These are phyloP conservation scores for Lagenaria siceraria DNA, from an alignment of 306 rosid species.

Conservation along the genomic window DNA sequence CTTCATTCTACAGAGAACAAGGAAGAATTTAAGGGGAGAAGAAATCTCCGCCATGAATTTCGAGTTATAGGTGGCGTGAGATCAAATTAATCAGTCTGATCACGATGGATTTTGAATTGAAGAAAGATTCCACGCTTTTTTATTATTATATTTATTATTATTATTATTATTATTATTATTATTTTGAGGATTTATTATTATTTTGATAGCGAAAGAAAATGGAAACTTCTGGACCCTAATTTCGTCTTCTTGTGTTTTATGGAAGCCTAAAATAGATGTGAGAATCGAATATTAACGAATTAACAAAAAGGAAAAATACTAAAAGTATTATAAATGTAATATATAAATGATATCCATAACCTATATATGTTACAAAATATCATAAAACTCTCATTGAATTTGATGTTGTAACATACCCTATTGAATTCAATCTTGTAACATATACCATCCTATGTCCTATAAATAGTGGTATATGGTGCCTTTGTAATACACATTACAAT, in stretches of 20 bases:
- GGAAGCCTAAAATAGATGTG: background rate
- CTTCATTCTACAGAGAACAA: background rate
- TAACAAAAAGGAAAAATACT: background rate
- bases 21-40: background rate
- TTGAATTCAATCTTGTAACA: too few species aligned
- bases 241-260: background rate
- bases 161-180: too few species aligned
- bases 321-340: too few species aligned
- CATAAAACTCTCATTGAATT: too few species aligned
- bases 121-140: background rate
- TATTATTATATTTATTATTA: too few species aligned
- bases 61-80: background rate
- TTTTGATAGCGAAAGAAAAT: background rate
- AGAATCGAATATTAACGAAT: background rate
- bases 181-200: too few species aligned
- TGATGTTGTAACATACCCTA: too few species aligned
- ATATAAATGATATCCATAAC: too few species aligned
- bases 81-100: background rate
- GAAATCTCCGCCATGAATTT: background rate
- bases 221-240: background rate
- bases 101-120: background rate
- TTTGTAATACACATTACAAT: too few species aligned
- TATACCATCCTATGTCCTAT: too few species aligned
- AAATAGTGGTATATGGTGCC: too few species aligned
- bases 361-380: too few species aligned